phyloP scores from a whole-genome alignment of 2,329 filamentous ascomycete genomes.

The Claviceps spartinae region DNA sequence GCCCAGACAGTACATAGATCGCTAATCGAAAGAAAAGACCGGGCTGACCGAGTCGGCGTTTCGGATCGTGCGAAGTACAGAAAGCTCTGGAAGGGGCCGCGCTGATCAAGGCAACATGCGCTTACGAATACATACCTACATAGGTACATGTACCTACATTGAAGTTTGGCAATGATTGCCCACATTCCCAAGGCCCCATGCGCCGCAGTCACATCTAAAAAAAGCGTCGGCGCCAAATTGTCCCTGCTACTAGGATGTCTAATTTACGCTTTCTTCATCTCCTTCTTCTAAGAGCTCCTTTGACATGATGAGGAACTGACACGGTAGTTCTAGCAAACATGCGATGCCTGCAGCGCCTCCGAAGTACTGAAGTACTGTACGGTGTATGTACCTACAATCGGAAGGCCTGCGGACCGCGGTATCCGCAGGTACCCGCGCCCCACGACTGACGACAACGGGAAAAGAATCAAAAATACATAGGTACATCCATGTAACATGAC shows the following conservation, averaged over 20 bases:
- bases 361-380: too few species aligned
- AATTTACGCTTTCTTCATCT: too few species aligned
- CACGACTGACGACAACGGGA: neutral
- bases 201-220: too few species aligned
- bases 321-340: too few species aligned
- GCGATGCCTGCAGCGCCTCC: too few species aligned
- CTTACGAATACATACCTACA: conserved; percentile 1
- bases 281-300: too few species aligned
- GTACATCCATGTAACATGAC: neutral
- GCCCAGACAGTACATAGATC: neutral
- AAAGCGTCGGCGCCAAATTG: too few species aligned
- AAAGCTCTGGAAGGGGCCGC: conserved; percentile 6
- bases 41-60: neutral
- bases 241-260: too few species aligned
- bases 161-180: neutral
- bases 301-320: too few species aligned
- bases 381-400: too few species aligned
- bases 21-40: conserved; percentile 1
- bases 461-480: neutral
- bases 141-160: neutral
- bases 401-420: too few species aligned
- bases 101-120: neutral
- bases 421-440: neutral
- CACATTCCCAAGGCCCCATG: too few species aligned
- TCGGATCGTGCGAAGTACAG: neutral